These are phyloP conservation scores for Cladosporium sp. DNA, from an alignment of 2,329 filamentous ascomycete species.

Conservation along the genomic window DNA sequence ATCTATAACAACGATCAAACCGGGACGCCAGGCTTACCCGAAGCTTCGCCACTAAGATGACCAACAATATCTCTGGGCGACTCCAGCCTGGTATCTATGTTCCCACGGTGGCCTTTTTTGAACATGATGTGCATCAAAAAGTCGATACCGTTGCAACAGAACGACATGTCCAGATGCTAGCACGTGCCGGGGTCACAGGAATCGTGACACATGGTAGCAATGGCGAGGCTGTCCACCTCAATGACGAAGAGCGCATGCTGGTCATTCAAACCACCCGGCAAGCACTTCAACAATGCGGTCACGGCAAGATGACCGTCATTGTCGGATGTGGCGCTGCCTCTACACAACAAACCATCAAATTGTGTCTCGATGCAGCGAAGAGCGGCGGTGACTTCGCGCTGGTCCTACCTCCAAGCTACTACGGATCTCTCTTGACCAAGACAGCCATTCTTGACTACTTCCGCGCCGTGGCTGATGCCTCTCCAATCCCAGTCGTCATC, in stretches of 20 bases:
- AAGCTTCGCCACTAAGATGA: not conserved
- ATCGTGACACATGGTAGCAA: conserved; percentile 77
- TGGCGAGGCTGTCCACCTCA: conserved; percentile 76
- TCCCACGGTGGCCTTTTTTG: conserved; percentile 43
- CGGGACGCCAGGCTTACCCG: not conserved
- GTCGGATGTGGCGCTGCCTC: conserved; percentile 73
- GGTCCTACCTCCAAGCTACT: conserved; percentile 73
- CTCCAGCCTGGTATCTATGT: conserved; percentile 42
- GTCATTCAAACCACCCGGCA: conserved; percentile 67
- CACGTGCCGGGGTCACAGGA: conserved; percentile 65
- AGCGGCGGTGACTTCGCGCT: conserved; percentile 72
- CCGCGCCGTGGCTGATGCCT: conserved; percentile 57
- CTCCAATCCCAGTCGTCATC: conserved; percentile 62
- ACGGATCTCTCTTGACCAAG: conserved; percentile 61
- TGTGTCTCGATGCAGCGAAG: conserved; percentile 64
- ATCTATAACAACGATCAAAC: not conserved
- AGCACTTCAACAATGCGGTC: conserved; percentile 65
- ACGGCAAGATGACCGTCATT: conserved; percentile 63
- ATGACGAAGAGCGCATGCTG: conserved; percentile 63
- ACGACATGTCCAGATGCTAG: conserved; percentile 61
- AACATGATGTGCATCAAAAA: conserved; percentile 34
- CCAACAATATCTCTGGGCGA: not conserved
- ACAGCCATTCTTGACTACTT: conserved; percentile 62
- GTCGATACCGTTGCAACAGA: conserved; percentile 38
- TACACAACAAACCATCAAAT: conserved; percentile 65